Evolutionary conservation across 345 rosid species (phyloP).

Genomic region (Eucalyptus viminalis): DNA sequence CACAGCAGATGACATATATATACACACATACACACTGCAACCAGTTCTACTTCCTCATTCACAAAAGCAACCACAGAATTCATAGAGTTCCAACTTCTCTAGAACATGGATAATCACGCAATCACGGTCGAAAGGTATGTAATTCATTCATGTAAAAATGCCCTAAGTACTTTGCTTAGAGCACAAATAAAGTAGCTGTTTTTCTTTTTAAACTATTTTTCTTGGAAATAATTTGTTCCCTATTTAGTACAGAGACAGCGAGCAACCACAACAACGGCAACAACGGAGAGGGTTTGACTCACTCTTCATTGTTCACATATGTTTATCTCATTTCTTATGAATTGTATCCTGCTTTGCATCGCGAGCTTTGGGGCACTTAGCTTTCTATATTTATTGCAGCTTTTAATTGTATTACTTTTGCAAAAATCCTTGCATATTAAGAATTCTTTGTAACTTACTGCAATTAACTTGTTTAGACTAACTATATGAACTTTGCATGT

Average conservation of each 20-base stretch:
- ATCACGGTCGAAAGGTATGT: background rate
- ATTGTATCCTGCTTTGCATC: accelerated
- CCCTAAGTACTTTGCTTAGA: background rate
- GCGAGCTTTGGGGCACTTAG: background rate
- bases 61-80: background rate
- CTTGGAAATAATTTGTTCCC: background rate
- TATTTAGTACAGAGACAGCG: accelerated
- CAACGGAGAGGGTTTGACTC: background rate
- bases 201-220: too few species aligned
- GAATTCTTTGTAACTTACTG: background rate
- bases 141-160: background rate
- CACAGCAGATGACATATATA: background rate
- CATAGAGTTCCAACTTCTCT: background rate
- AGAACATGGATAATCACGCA: background rate
- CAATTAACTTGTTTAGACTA: background rate
- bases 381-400: background rate
- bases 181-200: background rate
- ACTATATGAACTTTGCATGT: background rate
- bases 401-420: background rate
- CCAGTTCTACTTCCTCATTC: background rate
- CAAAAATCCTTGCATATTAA: background rate
- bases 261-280: background rate
- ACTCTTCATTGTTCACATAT: background rate
- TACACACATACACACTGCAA: background rate
- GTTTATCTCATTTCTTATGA: background rate